Evolutionary conservation across 768 basidiomycete genomes (phyloP).

Genomic region (Stropharia rugosoannulata): DNA sequence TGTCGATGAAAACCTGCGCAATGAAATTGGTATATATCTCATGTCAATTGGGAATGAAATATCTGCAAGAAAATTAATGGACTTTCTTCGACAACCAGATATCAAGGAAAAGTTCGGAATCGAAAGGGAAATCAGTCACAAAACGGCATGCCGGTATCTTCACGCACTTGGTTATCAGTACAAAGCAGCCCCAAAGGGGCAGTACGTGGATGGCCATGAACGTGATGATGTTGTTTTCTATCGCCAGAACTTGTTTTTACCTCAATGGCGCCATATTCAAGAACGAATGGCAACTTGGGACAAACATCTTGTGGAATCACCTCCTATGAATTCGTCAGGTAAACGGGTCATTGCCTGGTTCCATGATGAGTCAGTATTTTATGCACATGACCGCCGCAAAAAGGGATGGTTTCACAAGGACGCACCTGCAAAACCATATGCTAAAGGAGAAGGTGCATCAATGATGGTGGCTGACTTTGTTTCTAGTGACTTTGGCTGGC

Average conservation of each 20-base stretch:
- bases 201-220: too few relatives aligned
- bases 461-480: conserved; percentile 38
- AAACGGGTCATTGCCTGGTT: conserved; percentile 18
- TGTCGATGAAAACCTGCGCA: conserved; percentile 25
- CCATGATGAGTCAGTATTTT: conserved; percentile 40
- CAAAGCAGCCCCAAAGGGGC: too few relatives aligned
- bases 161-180: too few relatives aligned
- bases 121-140: not conserved
- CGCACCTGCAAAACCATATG: conserved; percentile 23
- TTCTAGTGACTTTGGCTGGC: conserved; percentile 27
- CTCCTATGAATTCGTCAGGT: too few relatives aligned
- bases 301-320: not conserved
- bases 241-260: conserved; percentile 23
- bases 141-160: too few relatives aligned
- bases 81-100: conserved; percentile 8
- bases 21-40: conserved; percentile 21
- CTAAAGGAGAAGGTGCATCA: conserved; percentile 36
- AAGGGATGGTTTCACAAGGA: conserved; percentile 28
- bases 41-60: conserved; percentile 21
- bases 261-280: conserved; percentile 6
- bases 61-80: conserved; percentile 18
- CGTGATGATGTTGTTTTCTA: too few relatives aligned
- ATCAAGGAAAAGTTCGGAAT: conserved; percentile 1
- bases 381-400: conserved; percentile 31
- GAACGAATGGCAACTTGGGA: not conserved